These are phyloP conservation scores for Fomitopsis pinicola DNA, from an alignment of 1,284 basidiomycete genomes.

Conservation along the genomic window DNA sequence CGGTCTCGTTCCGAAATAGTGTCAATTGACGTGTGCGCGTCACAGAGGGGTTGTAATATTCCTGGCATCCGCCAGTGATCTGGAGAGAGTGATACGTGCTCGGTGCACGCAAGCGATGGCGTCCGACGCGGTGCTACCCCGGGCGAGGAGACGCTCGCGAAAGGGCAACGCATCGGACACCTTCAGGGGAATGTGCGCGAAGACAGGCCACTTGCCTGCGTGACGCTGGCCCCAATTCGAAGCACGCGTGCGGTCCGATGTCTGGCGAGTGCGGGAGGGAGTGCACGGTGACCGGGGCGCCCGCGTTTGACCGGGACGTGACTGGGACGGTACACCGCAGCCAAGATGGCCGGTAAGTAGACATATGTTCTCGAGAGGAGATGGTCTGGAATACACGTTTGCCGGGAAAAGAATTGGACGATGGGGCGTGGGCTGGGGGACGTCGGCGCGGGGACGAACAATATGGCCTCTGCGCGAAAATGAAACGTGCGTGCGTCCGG, in stretches of 20 bases:
- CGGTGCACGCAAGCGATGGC: neutral
- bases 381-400: slow-evolving; percentile 15
- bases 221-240: neutral
- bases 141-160: neutral
- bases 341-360: neutral
- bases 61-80: neutral
- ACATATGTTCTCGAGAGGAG: neutral
- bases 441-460: neutral
- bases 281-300: neutral
- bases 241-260: neutral
- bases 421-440: neutral
- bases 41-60: neutral
- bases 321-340: neutral
- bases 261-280: neutral
- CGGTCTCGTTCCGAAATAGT: neutral
- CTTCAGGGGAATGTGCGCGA: neutral
- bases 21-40: neutral
- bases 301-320: neutral
- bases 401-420: slow-evolving; percentile 2
- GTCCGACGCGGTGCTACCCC: slow-evolving; percentile 1
- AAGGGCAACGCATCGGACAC: neutral
- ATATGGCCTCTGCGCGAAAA: slow-evolving; percentile 3
- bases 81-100: neutral
- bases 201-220: neutral
- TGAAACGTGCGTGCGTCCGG: slow-evolving; percentile 14